Conservation (phyloP, 345 rosid species). For the Boechera retrofracta region DNA sequence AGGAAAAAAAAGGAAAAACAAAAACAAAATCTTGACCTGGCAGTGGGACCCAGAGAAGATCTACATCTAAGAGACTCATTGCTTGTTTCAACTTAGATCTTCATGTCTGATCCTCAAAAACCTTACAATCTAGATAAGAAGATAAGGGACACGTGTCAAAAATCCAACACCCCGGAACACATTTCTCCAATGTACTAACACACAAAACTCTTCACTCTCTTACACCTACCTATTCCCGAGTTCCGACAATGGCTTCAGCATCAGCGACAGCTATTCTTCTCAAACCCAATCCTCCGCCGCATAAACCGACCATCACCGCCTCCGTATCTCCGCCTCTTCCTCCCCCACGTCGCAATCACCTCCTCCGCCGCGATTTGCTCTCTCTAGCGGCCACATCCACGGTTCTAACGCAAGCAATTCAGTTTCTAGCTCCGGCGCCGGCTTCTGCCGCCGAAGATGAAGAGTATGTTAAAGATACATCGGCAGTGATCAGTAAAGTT, state of each 20-base stretch:
- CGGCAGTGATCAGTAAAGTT: slow-evolving; percentile 73
- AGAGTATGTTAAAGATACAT: slow-evolving; percentile 85
- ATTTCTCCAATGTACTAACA: slow-evolving; percentile 8
- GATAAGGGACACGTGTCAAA: slow-evolving; percentile 91
- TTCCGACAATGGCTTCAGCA: slow-evolving; percentile 66
- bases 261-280: slow-evolving; percentile 75
- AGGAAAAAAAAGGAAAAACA: not conserved
- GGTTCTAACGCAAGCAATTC: slow-evolving; percentile 31
- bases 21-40: not conserved
- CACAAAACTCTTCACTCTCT: slow-evolving; percentile 24
- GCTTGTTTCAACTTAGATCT: not conserved
- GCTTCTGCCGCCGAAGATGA: slow-evolving; percentile 69
- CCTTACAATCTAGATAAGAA: slow-evolving; percentile 62
- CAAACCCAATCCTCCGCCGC: slow-evolving; percentile 52
- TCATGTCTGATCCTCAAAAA: slow-evolving; percentile 21
- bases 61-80: slow-evolving; percentile 29
- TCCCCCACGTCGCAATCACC: slow-evolving; percentile 14
- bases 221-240: not conserved
- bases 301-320: slow-evolving; percentile 43
- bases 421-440: slow-evolving; percentile 38
- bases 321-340: slow-evolving; percentile 16
- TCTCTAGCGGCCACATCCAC: slow-evolving; percentile 48
- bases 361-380: slow-evolving; percentile 67
- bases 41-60: slow-evolving; percentile 27
- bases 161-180: slow-evolving; percentile 32